These are phyloP conservation scores for Skeletonema menzelii DNA, from an alignment of 108 stramenopile genomes.

Conservation along the genomic window DNA sequence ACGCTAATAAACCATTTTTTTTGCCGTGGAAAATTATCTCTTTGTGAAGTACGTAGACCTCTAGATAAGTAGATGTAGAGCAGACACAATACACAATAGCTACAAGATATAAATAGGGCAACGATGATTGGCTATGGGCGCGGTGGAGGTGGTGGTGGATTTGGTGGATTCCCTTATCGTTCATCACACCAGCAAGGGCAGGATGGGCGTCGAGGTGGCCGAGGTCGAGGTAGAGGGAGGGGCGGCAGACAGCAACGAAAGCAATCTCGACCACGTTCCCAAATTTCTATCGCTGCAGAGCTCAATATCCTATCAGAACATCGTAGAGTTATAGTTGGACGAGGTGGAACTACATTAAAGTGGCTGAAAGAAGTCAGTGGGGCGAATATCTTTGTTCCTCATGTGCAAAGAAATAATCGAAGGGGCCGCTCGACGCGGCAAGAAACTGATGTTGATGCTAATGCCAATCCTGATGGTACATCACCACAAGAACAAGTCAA, in stretches of 20 bases:
- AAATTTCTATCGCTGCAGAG: conserved; percentile 6
- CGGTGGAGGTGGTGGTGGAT: conserved; percentile 27
- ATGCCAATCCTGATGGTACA: not conserved
- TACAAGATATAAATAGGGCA: too few species aligned
- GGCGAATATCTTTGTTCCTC: conserved; percentile 29
- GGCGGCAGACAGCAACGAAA: conserved; percentile 7
- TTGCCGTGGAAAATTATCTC: too few species aligned
- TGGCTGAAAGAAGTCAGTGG: conserved; percentile 23
- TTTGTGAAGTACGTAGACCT: too few species aligned
- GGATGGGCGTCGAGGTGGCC: conserved; percentile 10
- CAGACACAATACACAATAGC: too few species aligned
- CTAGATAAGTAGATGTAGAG: too few species aligned
- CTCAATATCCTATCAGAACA: conserved; percentile 21
- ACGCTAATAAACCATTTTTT: too few species aligned
- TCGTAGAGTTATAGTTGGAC: conserved; percentile 21
- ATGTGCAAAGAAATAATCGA: conserved; percentile 2
- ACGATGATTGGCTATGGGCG: conserved; percentile 25
- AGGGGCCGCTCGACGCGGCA: not conserved
- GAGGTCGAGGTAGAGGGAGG: conserved; percentile 1
- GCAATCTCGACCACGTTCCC: not conserved
- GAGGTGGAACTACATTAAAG: conserved; percentile 17
- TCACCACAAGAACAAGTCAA: not conserved
- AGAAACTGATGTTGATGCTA: not conserved
- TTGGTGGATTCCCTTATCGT: conserved; percentile 29
- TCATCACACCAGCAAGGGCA: conserved; percentile 37